A percentile compares a stretch with the other conserved stretches of the same genome.
Conservation (phyloP, 208 protist species). For the Leishmania amazonensis region DNA sequence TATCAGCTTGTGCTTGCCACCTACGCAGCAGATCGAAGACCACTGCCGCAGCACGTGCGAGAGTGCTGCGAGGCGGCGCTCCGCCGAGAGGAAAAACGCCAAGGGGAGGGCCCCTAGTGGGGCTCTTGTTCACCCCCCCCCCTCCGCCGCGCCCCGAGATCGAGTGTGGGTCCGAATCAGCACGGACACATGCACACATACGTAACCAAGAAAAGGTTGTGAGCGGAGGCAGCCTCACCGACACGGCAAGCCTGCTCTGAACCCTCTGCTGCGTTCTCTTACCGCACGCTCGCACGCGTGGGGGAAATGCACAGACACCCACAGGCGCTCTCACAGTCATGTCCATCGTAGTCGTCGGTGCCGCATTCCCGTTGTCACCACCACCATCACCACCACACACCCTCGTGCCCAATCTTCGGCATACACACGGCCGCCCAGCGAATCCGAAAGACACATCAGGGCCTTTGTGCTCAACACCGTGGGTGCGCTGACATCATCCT, state of each 20-base stretch:
- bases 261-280: neutral
- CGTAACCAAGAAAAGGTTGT: neutral
- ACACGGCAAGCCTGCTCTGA: neutral
- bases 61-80: conserved; percentile 11
- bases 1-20: conserved; percentile 8
- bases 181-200: neutral
- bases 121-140: neutral
- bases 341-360: neutral
- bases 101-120: neutral
- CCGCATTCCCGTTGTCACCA: neutral
- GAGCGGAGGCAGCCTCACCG: neutral
- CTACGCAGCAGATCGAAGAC: neutral
- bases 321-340: neutral
- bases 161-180: neutral
- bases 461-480: neutral
- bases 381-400: neutral
- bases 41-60: neutral
- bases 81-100: neutral
- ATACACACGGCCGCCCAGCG: no score
- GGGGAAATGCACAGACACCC: neutral
- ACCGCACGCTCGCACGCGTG: neutral
- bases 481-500: no score
- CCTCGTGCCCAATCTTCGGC: neutral
- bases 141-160: neutral
- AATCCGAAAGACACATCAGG: neutral